Evolutionary conservation across 2,329 filamentous ascomycete genomes (phyloP), one percentile per base, ranked within the genome.

Genomic region (Fusarium beomiforme): DNA sequence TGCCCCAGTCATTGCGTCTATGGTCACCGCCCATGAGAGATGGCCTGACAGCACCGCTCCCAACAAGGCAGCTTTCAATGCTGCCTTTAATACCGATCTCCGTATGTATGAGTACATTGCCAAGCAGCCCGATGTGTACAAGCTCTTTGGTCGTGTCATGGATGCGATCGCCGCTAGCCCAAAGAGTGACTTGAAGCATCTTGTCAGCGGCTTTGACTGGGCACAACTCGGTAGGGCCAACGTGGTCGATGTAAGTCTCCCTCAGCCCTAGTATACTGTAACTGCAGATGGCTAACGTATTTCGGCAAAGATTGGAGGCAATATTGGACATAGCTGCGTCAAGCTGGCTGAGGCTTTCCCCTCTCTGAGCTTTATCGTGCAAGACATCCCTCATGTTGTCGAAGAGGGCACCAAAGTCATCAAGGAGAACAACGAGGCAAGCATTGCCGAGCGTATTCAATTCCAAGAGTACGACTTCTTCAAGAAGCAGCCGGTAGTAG

Each of bases 401-500:
- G 21, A 59, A 23, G 47, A 59, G 23, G 46, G 56, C 11, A 16
- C 26, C 17, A 41, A 59, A 14, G 21, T 26, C 5, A 41, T 59
- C 37, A 26, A 29, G 16, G 46, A 26, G 13, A 54, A 54, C 19
- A 34, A 59, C 5, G 14, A 51, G 5, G 17, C 26, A 5, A n/a
- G 33, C 7, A 36, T 59, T 19, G 24, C 34, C 13, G 23, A 41
- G 13, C 55, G 55, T 2, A 59, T 59, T 14, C 36, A 33, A 17
- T 59, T 59, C 14, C 56, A 36, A 42, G 26, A 54, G 23, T 42
- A 59, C 47, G 46, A 59, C n/a, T 59, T 59, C 21, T 59, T 59
- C 23, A 19, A 53, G 14, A 33, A 54, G 8, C 56, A 59, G 10
- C 47, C 36, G 14, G 37, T 59, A 1, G 34, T 42, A 9, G 47